phyloP scores from a whole-genome alignment of 75 land plant genomes.

The Selaginella tamariscina region DNA sequence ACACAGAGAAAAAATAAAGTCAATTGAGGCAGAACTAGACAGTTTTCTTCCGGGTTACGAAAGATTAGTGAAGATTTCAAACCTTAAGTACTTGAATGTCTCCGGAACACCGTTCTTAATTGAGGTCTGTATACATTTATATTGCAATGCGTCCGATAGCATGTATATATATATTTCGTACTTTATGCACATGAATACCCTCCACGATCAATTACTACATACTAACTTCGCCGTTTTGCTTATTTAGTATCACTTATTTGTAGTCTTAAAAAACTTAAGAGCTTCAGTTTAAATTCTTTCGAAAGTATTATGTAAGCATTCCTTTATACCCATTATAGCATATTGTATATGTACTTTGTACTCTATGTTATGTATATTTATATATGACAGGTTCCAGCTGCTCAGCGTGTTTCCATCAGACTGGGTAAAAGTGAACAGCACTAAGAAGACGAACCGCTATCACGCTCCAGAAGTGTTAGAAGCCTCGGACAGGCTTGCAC shows the following conservation, averaged over 20 bases:
- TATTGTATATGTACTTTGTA: background rate
- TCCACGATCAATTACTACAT: too few relatives aligned
- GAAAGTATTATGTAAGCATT: background rate
- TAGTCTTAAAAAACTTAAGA: background rate
- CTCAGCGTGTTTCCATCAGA: constrained; percentile 53
- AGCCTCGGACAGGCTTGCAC: constrained; percentile 53
- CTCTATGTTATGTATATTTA: background rate
- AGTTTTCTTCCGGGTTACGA: constrained; percentile 40
- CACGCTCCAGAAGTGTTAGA: constrained; percentile 84
- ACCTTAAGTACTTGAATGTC: constrained; percentile 57
- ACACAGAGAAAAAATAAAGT: constrained; percentile 34
- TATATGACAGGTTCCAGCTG: constrained; percentile 43
- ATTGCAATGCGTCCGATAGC: too few relatives aligned
- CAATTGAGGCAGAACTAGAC: constrained; percentile 47
- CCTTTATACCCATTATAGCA: background rate
- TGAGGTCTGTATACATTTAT: too few relatives aligned
- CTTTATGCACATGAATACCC: too few relatives aligned
- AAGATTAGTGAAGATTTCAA: constrained; percentile 48
- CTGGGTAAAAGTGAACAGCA: constrained; percentile 83
- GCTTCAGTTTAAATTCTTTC: background rate
- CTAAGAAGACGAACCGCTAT: constrained; percentile 69
- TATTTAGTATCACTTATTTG: background rate
- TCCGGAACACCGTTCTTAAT: constrained; percentile 74
- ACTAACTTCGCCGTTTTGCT: too few relatives aligned
- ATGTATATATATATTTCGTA: too few relatives aligned